A percentile compares a stretch with the other conserved stretches of the same genome.
phyloP scores from a whole-genome alignment of 345 rosid genomes.

The Eutrema heterophyllum region DNA sequence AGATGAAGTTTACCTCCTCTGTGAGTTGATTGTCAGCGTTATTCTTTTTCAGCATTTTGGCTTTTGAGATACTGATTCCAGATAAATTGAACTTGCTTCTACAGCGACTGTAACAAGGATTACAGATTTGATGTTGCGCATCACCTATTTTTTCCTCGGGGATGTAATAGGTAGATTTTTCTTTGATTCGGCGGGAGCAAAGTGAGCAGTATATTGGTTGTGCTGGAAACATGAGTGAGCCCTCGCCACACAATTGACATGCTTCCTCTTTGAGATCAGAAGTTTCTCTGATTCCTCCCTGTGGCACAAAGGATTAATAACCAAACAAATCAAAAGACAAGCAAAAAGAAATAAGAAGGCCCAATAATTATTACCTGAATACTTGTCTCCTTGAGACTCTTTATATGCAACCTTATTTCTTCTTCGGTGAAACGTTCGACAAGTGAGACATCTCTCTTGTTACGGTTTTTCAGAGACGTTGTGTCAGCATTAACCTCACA shows the following conservation, averaged over 20 bases:
- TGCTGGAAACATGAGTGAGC: conserved; percentile 35
- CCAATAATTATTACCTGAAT: conserved; percentile 26
- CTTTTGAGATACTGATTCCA: conserved; percentile 37
- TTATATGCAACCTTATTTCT: conserved; percentile 42
- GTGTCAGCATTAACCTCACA: conserved; percentile 2
- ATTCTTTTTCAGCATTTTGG: conserved; percentile 30
- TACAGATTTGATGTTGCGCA: conserved; percentile 38
- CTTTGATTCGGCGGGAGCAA: conserved; percentile 37
- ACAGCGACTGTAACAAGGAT: conserved; percentile 28
- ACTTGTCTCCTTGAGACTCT: conserved; percentile 35
- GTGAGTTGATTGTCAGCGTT: conserved; percentile 31
- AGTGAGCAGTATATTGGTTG: conserved; percentile 43
- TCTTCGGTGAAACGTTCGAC: conserved; percentile 43
- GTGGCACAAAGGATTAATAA: conserved; percentile 1
- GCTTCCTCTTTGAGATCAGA: conserved; percentile 19
- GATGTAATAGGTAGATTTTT: conserved; percentile 33
- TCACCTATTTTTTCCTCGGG: conserved; percentile 31
- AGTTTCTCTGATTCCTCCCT: conserved; percentile 9
- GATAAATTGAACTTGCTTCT: conserved; percentile 11
- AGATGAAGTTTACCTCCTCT: conserved; percentile 38
- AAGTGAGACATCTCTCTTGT: conserved; percentile 35
- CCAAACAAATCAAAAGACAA: background rate
- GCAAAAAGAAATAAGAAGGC: background rate
- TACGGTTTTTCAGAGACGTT: conserved; percentile 1
- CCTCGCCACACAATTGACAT: conserved; percentile 48